Percentiles rank a stretch among this genome's conserved stretches.
Evolutionary conservation across 768 basidiomycete species (phyloP).

Genomic region (Tulasnella sp.): DNA sequence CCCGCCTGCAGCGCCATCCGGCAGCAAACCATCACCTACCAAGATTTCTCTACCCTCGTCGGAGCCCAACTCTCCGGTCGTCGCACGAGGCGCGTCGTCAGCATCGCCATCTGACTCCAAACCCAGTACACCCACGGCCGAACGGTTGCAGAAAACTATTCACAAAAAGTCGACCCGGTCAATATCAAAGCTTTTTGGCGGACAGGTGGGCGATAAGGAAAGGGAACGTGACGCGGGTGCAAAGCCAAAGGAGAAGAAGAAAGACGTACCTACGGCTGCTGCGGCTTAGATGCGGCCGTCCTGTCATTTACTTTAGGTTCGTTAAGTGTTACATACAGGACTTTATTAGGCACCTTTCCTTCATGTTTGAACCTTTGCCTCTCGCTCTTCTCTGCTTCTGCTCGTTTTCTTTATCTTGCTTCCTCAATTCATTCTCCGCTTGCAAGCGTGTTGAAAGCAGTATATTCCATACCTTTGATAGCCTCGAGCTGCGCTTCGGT

Average conservation of each 20-base stretch:
- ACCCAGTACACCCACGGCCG: conserved; percentile 12
- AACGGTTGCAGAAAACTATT: background rate
- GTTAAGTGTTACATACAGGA: background rate
- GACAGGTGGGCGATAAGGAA: conserved; percentile 12
- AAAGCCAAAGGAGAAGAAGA: conserved; percentile 22
- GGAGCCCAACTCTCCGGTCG: background rate
- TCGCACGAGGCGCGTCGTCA: background rate
- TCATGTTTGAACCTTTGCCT: background rate
- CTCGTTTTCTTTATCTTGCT: background rate
- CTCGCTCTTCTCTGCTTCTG: background rate
- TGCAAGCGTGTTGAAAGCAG: conserved; percentile 3
- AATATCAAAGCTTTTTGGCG: conserved; percentile 11
- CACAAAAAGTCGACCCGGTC: conserved; percentile 20
- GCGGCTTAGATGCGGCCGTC: background rate
- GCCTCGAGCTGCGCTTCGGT: background rate
- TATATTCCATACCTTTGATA: background rate
- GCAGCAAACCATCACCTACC: background rate
- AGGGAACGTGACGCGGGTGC: background rate
- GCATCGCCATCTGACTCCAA: background rate
- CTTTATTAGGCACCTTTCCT: background rate
- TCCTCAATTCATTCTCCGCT: background rate
- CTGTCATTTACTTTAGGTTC: background rate
- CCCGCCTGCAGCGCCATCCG: background rate
- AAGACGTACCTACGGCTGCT: background rate
- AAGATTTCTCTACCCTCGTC: background rate